Conservation (phyloP, 805 yeast genomes). For the Wickerhamomyces bisporus region DNA sequence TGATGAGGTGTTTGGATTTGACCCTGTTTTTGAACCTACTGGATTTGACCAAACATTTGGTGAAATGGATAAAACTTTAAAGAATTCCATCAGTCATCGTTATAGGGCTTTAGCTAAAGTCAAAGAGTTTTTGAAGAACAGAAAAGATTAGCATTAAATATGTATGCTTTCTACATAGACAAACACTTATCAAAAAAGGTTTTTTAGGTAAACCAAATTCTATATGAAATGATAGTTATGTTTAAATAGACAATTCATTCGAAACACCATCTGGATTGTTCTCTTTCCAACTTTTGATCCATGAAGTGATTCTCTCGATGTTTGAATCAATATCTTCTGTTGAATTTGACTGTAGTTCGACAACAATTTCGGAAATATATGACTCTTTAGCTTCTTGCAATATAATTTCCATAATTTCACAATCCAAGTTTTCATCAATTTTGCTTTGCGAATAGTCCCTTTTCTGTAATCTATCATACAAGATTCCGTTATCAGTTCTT, state of each 20-base stretch:
- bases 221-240: too few relatives aligned
- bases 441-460: constrained; percentile 79
- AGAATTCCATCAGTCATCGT: constrained; percentile 85
- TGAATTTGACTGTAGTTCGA: constrained; percentile 68
- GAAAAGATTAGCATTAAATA: constrained; percentile 16
- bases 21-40: constrained; percentile 79
- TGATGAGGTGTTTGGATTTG: constrained; percentile 89
- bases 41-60: constrained; percentile 80
- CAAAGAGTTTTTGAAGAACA: constrained; percentile 43
- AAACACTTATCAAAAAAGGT: too few relatives aligned
- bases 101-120: constrained; percentile 76
- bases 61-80: constrained; percentile 52
- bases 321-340: constrained; percentile 80
- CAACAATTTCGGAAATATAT: constrained; percentile 75
- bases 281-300: constrained; percentile 72
- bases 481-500: constrained; percentile 63
- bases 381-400: constrained; percentile 81
- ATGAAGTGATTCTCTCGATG: constrained; percentile 64
- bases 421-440: constrained; percentile 87
- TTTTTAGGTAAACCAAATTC: too few relatives aligned
- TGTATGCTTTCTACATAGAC: too few relatives aligned
- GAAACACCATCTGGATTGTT: constrained; percentile 61
- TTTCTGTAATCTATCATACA: constrained; percentile 69
- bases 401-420: constrained; percentile 94
- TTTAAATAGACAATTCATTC: constrained; percentile 36